Percentiles rank a stretch among this genome's conserved stretches.
Evolutionary conservation across 2,329 filamentous ascomycete genomes (phyloP).

Genomic region (Bipolaris zeicola): DNA sequence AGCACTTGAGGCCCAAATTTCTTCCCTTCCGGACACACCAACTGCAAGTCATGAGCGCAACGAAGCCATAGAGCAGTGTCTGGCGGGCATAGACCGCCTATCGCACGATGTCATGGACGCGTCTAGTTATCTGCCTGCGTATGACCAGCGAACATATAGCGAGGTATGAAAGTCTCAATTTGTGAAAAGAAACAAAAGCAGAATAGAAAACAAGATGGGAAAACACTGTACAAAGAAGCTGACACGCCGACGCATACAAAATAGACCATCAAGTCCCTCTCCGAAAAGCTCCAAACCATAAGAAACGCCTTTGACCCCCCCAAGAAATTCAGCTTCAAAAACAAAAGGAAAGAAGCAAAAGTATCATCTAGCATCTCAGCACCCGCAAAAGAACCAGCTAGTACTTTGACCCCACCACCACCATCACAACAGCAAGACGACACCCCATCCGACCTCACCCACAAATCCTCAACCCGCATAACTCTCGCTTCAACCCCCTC

Average conservation of each 20-base stretch:
- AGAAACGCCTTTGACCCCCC: slow-evolving; percentile 70
- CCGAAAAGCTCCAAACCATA: slow-evolving; percentile 76
- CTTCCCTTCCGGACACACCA: slow-evolving; percentile 64
- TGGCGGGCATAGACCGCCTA: slow-evolving; percentile 78
- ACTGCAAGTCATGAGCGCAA: slow-evolving; percentile 72
- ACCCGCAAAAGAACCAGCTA: slow-evolving; percentile 22
- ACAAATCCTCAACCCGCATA: slow-evolving; percentile 63
- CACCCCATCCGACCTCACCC: slow-evolving; percentile 3
- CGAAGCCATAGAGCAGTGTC: slow-evolving; percentile 79
- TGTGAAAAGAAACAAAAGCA: slow-evolving; percentile 62
- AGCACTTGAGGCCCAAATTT: slow-evolving; percentile 81
- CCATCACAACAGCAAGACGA: slow-evolving; percentile 18
- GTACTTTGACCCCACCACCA: slow-evolving; percentile 41
- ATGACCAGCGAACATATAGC: slow-evolving; percentile 86
- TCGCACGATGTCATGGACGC: slow-evolving; percentile 86
- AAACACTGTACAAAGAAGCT: background rate
- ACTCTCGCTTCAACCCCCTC: slow-evolving; percentile 72
- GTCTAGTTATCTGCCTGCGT: slow-evolving; percentile 79
- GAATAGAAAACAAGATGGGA: slow-evolving; percentile 48
- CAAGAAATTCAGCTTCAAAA: slow-evolving; percentile 83
- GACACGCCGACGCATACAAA: slow-evolving; percentile 40
- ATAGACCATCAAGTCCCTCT: slow-evolving; percentile 78
- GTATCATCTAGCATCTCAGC: slow-evolving; percentile 12
- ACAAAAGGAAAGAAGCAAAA: slow-evolving; percentile 57
- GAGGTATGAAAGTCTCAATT: slow-evolving; percentile 79